Evolutionary conservation across 2,329 filamentous ascomycete genomes (phyloP), one percentile per base, ranked within the genome.

Genomic region (Cyphellophora attinorum): DNA sequence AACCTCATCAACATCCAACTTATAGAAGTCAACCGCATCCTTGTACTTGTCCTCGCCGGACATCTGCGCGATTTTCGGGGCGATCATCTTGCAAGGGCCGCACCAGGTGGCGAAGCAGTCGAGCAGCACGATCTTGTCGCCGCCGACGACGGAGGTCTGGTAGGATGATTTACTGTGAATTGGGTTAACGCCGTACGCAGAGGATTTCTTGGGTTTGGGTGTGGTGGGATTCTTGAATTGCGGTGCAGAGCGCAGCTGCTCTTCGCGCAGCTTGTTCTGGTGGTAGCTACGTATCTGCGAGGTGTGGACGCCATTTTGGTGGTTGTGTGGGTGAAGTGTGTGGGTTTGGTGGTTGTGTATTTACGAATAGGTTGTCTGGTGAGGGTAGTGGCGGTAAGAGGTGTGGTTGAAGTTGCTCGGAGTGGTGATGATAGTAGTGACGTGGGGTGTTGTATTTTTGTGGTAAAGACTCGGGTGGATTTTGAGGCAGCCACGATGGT

Each of bases 81-180:
- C 76, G 52, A 95, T 91, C 51, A 79, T 72, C 70, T 88, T 94
- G 81, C 89, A 96, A 41, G 89, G 89, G 41, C 85, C 86, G 68
- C 89, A 96, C 88, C 88, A 95, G 44, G 68, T 76, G 37, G 88
- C 88, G 61, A 81, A 86, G 67, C 77, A 86, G 68, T 96, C 89
- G 53, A 96, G 66, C 41, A 95, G 65, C 49, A 93, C 73, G 45
- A 82, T 60, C 34, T 68, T 69, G 53, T 76, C 61, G 44, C 55
- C 58, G 33, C 64, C 52, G 36, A 64, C 56, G 40, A 80, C 50
- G 38, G 71, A 70, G 19, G 58, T 52, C 36, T 73, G 57, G 59
- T 75, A 86, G 18, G 77, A 73, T 15, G 62, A 53, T 54, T 69
- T 72, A 46, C 77, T 83, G 43, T 42, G 35, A 39, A 51, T 42